These are phyloP conservation scores for Candida smagusa DNA, from an alignment of 1,139 yeast species.

Conservation along the genomic window DNA sequence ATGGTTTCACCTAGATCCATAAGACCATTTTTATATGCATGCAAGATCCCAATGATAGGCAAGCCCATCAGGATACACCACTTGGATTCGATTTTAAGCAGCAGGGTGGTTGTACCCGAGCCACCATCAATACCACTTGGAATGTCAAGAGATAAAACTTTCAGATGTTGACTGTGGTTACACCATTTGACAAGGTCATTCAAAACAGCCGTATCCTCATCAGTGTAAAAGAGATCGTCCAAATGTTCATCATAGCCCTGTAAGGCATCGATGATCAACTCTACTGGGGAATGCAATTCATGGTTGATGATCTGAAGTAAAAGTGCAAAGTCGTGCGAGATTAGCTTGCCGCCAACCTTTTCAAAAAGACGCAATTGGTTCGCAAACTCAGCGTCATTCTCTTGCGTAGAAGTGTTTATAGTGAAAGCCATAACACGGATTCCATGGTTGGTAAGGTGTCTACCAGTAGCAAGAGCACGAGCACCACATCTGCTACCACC, in stretches of 20 bases:
- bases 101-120: slow-evolving; percentile 53
- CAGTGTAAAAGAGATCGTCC: slow-evolving; percentile 41
- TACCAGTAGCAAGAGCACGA: slow-evolving; percentile 74
- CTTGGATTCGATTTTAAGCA: slow-evolving; percentile 33
- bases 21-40: slow-evolving; percentile 52
- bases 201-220: slow-evolving; percentile 43
- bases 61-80: slow-evolving; percentile 72
- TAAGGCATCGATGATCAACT: slow-evolving; percentile 73
- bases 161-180: slow-evolving; percentile 47
- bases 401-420: slow-evolving; percentile 34
- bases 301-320: slow-evolving; percentile 31
- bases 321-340: slow-evolving; percentile 31
- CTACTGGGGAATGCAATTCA: slow-evolving; percentile 70
- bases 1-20: slow-evolving; percentile 35
- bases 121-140: slow-evolving; percentile 88
- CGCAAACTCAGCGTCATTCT: slow-evolving; percentile 25
- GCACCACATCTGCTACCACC: slow-evolving; percentile 71
- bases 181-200: slow-evolving; percentile 63
- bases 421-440: slow-evolving; percentile 59
- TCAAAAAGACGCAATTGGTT: slow-evolving; percentile 55
- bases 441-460: slow-evolving; percentile 76
- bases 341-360: slow-evolving; percentile 41
- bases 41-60: slow-evolving; percentile 65
- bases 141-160: slow-evolving; percentile 69
- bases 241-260: slow-evolving; percentile 79